Evolutionary conservation across 2,329 filamentous ascomycete species (phyloP).

Genomic region (Colletotrichum incanum): DNA sequence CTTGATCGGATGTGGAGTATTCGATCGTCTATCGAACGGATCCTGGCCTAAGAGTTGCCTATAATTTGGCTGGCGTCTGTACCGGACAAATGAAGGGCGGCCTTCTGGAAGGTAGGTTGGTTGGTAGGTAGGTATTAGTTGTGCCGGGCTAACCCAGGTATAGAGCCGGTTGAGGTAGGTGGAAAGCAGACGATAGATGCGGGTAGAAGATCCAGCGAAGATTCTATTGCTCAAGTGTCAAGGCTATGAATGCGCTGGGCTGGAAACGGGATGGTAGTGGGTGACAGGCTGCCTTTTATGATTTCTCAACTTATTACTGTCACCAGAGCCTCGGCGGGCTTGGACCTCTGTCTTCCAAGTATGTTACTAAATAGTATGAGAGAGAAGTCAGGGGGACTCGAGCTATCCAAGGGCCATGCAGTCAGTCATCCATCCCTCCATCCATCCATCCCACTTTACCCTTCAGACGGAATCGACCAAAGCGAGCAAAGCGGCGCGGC

Average conservation of each 20-base stretch:
- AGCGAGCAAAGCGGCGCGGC: constrained; percentile 7
- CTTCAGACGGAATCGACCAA: constrained; percentile 28
- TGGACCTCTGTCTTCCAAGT: constrained; percentile 19
- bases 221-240: constrained; percentile 35
- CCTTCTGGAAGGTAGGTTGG: not conserved
- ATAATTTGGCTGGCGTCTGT: not conserved
- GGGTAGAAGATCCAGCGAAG: constrained; percentile 29
- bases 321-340: constrained; percentile 8
- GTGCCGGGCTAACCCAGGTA: constrained; percentile 2
- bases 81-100: not conserved
- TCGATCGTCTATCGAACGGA: not conserved
- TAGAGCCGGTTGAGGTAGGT: not conserved
- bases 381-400: constrained; percentile 18
- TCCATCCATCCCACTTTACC: constrained; percentile 16
- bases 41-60: not conserved
- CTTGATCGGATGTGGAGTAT: constrained; percentile 45
- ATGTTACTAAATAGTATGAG: constrained; percentile 18
- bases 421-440: constrained; percentile 28
- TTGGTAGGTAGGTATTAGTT: not conserved
- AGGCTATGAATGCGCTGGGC: constrained; percentile 14
- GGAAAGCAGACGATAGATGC: constrained; percentile 12
- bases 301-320: constrained; percentile 18
- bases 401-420: constrained; percentile 29
- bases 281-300: constrained; percentile 38
- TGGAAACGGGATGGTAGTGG: constrained; percentile 7